phyloP scores from a whole-genome alignment of 257 asterid genomes.

The Solanum chiquidenum region DNA sequence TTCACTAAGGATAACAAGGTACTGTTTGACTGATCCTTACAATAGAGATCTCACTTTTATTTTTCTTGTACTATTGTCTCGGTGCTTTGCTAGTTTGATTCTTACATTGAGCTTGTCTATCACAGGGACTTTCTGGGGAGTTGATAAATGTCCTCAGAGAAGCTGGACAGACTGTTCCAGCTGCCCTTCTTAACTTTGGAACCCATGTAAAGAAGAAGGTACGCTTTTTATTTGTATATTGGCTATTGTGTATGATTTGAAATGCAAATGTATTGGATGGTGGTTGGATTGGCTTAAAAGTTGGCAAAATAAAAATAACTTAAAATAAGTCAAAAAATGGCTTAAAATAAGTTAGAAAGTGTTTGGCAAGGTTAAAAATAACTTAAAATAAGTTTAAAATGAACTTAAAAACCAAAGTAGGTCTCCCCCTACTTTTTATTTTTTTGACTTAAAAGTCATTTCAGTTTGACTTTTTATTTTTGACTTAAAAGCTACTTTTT shows the following conservation, averaged over 20 bases:
- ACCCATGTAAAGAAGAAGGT: conserved; percentile 99
- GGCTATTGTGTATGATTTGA: background rate
- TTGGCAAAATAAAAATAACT: too few species aligned
- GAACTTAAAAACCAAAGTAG: too few species aligned
- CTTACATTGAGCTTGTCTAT: background rate
- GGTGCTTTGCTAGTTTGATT: background rate
- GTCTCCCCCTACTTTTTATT: background rate
- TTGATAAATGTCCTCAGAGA: conserved; percentile 87
- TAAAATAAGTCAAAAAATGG: too few species aligned
- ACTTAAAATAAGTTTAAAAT: too few species aligned
- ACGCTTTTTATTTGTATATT: background rate
- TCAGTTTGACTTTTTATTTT: too few species aligned
- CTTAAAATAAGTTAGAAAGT: too few species aligned
- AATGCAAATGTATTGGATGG: background rate
- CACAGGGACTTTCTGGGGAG: conserved; percentile 90
- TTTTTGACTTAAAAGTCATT: background rate
- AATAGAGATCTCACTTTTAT: background rate
- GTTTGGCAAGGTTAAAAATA: too few species aligned
- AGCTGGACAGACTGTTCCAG: conserved; percentile 88
- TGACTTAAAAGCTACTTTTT: too few species aligned
- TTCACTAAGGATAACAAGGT: conserved; percentile 95
- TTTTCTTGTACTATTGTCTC: background rate
- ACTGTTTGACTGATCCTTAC: background rate
- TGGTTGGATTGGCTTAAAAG: background rate
- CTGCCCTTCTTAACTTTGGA: conserved; percentile 72